Percentiles rank a stretch among this genome's conserved stretches.
These are phyloP conservation scores for Dacryopinax primogenitus DNA, from an alignment of 768 basidiomycete genomes.

Conservation along the genomic window DNA sequence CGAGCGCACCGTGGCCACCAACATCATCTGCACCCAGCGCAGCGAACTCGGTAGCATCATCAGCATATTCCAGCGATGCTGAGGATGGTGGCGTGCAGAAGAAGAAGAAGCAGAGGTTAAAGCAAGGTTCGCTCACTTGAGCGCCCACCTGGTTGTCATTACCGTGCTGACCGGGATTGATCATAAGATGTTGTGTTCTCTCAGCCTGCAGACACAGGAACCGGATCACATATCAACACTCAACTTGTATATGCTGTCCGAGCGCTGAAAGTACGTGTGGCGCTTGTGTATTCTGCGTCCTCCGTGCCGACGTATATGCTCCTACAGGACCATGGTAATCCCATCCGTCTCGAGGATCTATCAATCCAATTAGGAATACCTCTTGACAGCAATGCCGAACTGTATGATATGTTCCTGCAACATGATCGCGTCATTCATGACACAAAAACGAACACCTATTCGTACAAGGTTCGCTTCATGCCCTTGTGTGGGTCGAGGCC, in stretches of 20 bases:
- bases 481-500: not conserved
- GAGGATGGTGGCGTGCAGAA: not conserved
- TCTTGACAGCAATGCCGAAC: slow-evolving; percentile 51
- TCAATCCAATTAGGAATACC: slow-evolving; percentile 70
- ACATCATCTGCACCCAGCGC: not conserved
- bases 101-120: slow-evolving; percentile 8
- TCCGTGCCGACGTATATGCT: slow-evolving; percentile 24
- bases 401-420: slow-evolving; percentile 67
- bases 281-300: not conserved
- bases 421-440: slow-evolving; percentile 74
- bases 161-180: not conserved
- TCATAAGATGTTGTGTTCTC: slow-evolving; percentile 61
- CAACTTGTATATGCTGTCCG: slow-evolving; percentile 76
- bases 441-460: slow-evolving; percentile 70
- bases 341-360: slow-evolving; percentile 78
- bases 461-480: slow-evolving; percentile 53
- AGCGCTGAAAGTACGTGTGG: slow-evolving; percentile 52
- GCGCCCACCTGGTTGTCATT: not conserved
- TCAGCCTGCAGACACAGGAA: slow-evolving; percentile 75
- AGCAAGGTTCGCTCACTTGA: not conserved
- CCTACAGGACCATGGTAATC: slow-evolving; percentile 44
- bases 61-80: slow-evolving; percentile 2
- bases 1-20: not conserved
- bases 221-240: slow-evolving; percentile 70
- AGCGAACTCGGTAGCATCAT: not conserved